Percentiles rank a stretch among this genome's conserved stretches.
These are phyloP conservation scores for Colletotrichum euphorbiae DNA, from an alignment of 2,329 filamentous ascomycete species.

Conservation along the genomic window DNA sequence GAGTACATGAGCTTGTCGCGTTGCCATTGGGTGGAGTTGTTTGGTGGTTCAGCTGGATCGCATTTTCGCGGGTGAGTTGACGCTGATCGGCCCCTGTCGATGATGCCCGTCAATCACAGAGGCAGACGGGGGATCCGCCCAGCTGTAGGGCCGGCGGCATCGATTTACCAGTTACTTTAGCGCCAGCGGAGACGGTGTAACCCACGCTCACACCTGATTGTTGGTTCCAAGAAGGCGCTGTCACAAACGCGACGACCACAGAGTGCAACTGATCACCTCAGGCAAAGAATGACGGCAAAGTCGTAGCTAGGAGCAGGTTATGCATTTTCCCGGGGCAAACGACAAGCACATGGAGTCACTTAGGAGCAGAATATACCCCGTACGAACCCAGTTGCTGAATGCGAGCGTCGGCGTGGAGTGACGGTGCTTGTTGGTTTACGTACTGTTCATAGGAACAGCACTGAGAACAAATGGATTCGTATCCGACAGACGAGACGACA, in stretches of 20 bases:
- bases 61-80: constrained; percentile 12
- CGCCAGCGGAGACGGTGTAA: constrained; percentile 17
- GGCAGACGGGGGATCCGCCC: background rate
- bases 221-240: constrained; percentile 1
- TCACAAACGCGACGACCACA: background rate
- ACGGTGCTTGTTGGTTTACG: background rate
- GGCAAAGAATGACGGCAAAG: background rate
- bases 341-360: background rate
- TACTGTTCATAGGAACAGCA: background rate
- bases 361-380: background rate
- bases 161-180: constrained; percentile 1
- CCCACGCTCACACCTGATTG: background rate
- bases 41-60: constrained; percentile 9
- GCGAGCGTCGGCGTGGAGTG: background rate
- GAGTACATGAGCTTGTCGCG: constrained; percentile 20
- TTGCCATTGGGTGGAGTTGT: constrained; percentile 23
- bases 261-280: background rate
- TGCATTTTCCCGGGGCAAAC: background rate
- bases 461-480: constrained; percentile 4
- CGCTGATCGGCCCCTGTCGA: constrained; percentile 11
- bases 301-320: background rate
- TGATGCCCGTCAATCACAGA: constrained; percentile 15
- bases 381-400: background rate
- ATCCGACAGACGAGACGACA: constrained; percentile 9
- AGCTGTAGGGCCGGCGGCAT: constrained; percentile 6